Evolutionary conservation across 345 rosid species (phyloP), one percentile per base, ranked within the genome.

Genomic region (Aethionema arabicum): DNA sequence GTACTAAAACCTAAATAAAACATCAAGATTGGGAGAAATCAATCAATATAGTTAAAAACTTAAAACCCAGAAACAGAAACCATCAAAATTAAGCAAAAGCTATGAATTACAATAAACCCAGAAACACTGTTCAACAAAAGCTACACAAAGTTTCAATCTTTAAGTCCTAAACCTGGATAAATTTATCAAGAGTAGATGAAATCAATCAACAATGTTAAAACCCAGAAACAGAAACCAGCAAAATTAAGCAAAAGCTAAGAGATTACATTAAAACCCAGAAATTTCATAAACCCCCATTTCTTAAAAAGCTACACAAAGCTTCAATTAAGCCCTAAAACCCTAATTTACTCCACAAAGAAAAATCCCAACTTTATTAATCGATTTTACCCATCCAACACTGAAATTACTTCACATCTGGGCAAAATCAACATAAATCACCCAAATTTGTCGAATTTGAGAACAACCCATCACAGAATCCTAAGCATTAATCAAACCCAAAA

Each of bases 311-410:
- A 59, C 62, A 65, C 11, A 48, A 52, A 53, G 38, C 5, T 53
- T 46, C 35, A 21, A 54, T 13, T 62, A 2, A 46, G 37, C 54
- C 33, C 45, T 56, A 48, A 35, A 21, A 27, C 42, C 47, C 51
- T 55, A 39, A 11, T 6, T 10, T 43, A 7, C 43, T 52, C 14
- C 6, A 41, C 39, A 66, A 72, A 72, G 75, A 66, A 72, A 72
- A 70, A 32, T 14, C n/a, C 32, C 35, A 54, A 54, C 68, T 72
- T 72, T 59, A 12, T 11, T 12, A 47, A 40, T 4, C 4, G 2
- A 40, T 6, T 40, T 9, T 42, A 58, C 61, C 0, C 56, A 37
- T 43, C 74, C 33, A 49, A n/a, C 60, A 42, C 3, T 14, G 2
- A 64, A 44, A 59, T 36, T 15, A 58, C 61, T 64, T 36, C 36